A percentile compares a stretch with the other conserved stretches of the same genome.
Conservation (phyloP, 495 filamentous ascomycete genomes). For the Trypethelium eluteriae region DNA sequence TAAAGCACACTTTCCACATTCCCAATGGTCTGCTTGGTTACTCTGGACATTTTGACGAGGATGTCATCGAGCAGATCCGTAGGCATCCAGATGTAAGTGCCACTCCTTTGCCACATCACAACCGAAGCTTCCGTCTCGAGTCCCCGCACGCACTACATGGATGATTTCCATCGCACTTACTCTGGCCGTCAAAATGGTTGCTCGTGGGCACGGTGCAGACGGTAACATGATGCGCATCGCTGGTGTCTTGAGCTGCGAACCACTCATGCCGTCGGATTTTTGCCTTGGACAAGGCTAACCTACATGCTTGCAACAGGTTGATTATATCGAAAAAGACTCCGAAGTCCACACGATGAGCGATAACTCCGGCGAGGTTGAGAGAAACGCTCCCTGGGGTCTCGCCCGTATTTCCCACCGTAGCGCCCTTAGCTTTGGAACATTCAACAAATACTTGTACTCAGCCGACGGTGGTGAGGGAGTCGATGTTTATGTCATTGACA, state of each 20-base stretch:
- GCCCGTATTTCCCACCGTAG: conserved; percentile 95
- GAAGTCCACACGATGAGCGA: conserved; percentile 69
- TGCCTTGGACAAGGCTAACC: conserved; percentile 11
- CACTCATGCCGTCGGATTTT: conserved; percentile 16
- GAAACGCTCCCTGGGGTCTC: conserved; percentile 93
- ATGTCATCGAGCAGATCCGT: conserved; percentile 85
- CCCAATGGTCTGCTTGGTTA: conserved; percentile 79
- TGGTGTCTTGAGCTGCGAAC: background rate
- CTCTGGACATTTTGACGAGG: conserved; percentile 91
- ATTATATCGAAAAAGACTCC: conserved; percentile 91
- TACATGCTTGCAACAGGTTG: conserved; percentile 54
- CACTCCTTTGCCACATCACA: background rate
- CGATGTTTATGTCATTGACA: conserved; percentile 98
- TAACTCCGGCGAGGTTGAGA: conserved; percentile 55
- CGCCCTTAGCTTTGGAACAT: conserved; percentile 74
- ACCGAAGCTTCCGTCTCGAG: background rate
- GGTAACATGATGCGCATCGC: background rate
- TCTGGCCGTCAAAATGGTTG: too few species aligned
- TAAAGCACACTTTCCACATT: conserved; percentile 95
- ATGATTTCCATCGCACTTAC: background rate
- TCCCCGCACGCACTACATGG: background rate
- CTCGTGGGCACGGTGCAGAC: too few species aligned
- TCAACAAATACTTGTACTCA: conserved; percentile 96
- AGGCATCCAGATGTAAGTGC: conserved; percentile 89
- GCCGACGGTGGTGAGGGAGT: conserved; percentile 92